Percentiles rank a stretch among this genome's conserved stretches.
Conservation (phyloP, 2,329 filamentous ascomycete species). For the Fusarium graminum region DNA sequence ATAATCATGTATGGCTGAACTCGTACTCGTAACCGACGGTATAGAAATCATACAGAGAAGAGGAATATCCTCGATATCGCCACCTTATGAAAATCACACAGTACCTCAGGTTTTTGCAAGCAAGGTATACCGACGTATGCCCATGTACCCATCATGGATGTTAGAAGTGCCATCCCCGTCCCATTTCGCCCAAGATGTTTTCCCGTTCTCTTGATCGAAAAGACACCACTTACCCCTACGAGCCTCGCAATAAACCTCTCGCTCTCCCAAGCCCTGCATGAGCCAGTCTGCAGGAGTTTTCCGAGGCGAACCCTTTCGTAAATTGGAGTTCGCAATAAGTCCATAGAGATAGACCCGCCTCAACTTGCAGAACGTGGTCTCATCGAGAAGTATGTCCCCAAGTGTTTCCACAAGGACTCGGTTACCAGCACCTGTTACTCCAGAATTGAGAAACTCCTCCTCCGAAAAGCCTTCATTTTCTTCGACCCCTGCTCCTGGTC, state of each 20-base stretch:
- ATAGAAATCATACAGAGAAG: too few relatives aligned
- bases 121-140: conserved; percentile 8
- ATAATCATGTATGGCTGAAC: too few relatives aligned
- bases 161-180: conserved; percentile 9
- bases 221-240: conserved; percentile 24
- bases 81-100: not conserved
- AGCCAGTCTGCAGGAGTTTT: conserved; percentile 9
- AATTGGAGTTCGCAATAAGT: not conserved
- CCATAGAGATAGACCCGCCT: conserved; percentile 23
- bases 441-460: conserved; percentile 20
- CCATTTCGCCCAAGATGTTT: conserved; percentile 16
- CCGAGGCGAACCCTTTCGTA: not conserved
- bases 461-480: conserved; percentile 24
- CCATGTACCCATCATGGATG: conserved; percentile 24
- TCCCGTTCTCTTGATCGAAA: conserved; percentile 17
- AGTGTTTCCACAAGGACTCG: not conserved
- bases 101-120: not conserved
- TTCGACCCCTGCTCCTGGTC: conserved; percentile 16
- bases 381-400: not conserved
- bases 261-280: not conserved
- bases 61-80: too few relatives aligned
- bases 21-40: too few relatives aligned
- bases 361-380: not conserved
- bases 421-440: conserved; percentile 6
- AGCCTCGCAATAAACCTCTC: conserved; percentile 3